Conservation (phyloP, 192 early-diverging fungal genomes). For the Helicostylum pulchrum region DNA sequence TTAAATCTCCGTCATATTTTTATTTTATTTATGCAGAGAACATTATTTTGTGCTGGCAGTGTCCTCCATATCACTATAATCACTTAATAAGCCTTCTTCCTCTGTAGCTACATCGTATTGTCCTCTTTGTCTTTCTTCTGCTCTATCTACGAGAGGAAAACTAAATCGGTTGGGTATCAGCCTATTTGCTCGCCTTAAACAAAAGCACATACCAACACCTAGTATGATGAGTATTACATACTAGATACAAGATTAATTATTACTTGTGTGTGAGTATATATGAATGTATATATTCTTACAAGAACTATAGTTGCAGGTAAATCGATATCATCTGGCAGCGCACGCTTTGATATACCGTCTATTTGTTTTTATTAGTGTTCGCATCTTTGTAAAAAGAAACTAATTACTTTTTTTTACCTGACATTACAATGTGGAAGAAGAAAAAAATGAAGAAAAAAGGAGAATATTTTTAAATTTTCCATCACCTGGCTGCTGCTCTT, state of each 20-base stretch:
- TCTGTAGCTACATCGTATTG: slow-evolving; percentile 4
- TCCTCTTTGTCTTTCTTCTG: not conserved
- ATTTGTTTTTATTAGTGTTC: too few species aligned
- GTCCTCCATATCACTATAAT: slow-evolving; percentile 11
- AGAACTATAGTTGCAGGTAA: slow-evolving; percentile 14
- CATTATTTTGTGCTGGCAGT: too few species aligned
- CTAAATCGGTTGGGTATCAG: slow-evolving; percentile 25
- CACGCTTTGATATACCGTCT: not conserved
- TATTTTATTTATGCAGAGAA: too few species aligned
- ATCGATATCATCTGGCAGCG: slow-evolving; percentile 13
- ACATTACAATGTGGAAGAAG: not conserved
- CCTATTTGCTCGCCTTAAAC: slow-evolving; percentile 21
- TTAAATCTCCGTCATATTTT: too few species aligned
- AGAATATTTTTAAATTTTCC: not conserved
- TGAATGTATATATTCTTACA: slow-evolving; percentile 1
- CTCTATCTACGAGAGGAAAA: slow-evolving; percentile 17
- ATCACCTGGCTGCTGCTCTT: too few species aligned
- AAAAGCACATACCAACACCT: slow-evolving; percentile 26
- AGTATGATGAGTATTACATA: slow-evolving; percentile 16
- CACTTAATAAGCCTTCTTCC: slow-evolving; percentile 17
- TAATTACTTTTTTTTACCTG: not conserved
- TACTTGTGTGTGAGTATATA: too few species aligned
- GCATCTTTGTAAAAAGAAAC: too few species aligned
- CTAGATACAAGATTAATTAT: not conserved
- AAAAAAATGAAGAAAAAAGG: not conserved